These are phyloP conservation scores for Volutella citrinella DNA, from an alignment of 2,329 filamentous ascomycete genomes.

Conservation along the genomic window DNA sequence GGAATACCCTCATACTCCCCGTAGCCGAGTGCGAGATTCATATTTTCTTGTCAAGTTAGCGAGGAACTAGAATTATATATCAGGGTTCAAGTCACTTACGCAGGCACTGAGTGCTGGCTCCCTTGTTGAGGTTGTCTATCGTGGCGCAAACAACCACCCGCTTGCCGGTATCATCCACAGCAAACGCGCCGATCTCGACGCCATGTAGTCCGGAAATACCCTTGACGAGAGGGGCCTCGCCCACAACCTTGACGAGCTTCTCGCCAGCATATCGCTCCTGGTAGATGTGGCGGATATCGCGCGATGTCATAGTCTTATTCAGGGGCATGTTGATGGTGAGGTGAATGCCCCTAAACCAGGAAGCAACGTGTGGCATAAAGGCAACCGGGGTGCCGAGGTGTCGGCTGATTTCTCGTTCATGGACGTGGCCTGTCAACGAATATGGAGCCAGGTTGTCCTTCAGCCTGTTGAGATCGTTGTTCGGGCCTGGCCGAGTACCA, in stretches of 20 bases:
- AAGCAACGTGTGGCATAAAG: slow-evolving; percentile 92
- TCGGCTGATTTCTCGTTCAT: slow-evolving; percentile 83
- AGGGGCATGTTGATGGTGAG: slow-evolving; percentile 90
- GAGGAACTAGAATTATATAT: slow-evolving; percentile 46
- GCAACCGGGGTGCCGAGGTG: slow-evolving; percentile 74
- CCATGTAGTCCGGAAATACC: slow-evolving; percentile 81
- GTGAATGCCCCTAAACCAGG: slow-evolving; percentile 95
- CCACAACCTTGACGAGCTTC: slow-evolving; percentile 88
- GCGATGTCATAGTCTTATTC: slow-evolving; percentile 79
- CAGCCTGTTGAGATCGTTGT: slow-evolving; percentile 84
- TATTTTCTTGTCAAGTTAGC: slow-evolving; percentile 67
- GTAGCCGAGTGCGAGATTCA: slow-evolving; percentile 86
- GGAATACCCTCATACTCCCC: slow-evolving; percentile 86
- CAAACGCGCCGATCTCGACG: slow-evolving; percentile 92
- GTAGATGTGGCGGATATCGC: slow-evolving; percentile 91
- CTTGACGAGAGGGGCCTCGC: slow-evolving; percentile 84
- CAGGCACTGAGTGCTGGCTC: slow-evolving; percentile 87
- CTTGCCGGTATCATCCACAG: slow-evolving; percentile 83
- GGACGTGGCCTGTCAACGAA: slow-evolving; percentile 75
- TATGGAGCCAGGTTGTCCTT: slow-evolving; percentile 84
- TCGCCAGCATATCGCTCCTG: slow-evolving; percentile 95
- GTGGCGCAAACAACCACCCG: slow-evolving; percentile 86
- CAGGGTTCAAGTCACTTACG: slow-evolving; percentile 55
- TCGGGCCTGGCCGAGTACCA: slow-evolving; percentile 79
- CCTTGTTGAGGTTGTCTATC: slow-evolving; percentile 93